Conservation (phyloP, 306 rosid species). For the Astragalus membranaceus region DNA sequence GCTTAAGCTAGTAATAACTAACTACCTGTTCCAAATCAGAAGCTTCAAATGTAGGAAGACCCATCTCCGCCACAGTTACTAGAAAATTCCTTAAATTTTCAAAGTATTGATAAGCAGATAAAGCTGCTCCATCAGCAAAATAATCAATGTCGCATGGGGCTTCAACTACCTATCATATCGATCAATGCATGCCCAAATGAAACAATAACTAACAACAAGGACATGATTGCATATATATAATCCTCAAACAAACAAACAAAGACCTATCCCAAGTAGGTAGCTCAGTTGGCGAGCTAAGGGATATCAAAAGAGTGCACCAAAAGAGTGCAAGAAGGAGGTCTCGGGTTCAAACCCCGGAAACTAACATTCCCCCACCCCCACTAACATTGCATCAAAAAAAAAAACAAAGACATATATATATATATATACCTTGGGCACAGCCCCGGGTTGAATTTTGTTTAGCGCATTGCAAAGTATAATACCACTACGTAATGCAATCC, state of each 20-base stretch:
- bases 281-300: too few species aligned
- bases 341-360: too few species aligned
- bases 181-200: background rate
- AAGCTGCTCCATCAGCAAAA: slow-evolving; percentile 33
- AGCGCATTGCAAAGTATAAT: slow-evolving; percentile 79
- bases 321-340: too few species aligned
- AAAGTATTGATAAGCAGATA: slow-evolving; percentile 36
- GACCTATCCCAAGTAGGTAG: too few species aligned
- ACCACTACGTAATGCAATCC: slow-evolving; percentile 78
- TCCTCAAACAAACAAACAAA: background rate
- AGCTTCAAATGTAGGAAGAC: slow-evolving; percentile 78
- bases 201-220: background rate
- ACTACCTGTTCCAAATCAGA: slow-evolving; percentile 85
- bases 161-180: slow-evolving; percentile 32
- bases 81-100: slow-evolving; percentile 45
- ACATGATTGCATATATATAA: background rate
- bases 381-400: too few species aligned
- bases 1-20: background rate
- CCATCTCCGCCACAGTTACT: slow-evolving; percentile 33
- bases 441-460: slow-evolving; percentile 77
- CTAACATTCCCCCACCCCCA: too few species aligned
- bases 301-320: too few species aligned
- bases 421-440: slow-evolving; percentile 58
- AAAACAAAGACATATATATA: background rate
- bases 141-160: slow-evolving; percentile 22